A percentile compares a stretch with the other conserved stretches of the same genome.
Evolutionary conservation across 2,329 filamentous ascomycete species (phyloP).

Genomic region (Alternaria alternata): DNA sequence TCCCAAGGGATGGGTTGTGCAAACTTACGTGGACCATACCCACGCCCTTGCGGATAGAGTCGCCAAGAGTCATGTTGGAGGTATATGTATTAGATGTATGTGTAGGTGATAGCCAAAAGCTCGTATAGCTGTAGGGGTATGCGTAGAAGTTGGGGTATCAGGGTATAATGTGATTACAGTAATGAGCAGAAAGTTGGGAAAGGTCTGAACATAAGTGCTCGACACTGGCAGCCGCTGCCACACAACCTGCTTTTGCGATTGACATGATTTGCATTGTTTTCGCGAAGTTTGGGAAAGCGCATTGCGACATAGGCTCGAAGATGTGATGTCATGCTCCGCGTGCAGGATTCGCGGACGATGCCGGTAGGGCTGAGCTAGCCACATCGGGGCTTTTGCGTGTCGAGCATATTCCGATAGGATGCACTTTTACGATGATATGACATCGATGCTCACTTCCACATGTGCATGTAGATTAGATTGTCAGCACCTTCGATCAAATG

Average conservation of each 20-base stretch:
- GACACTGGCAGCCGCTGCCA: conserved; percentile 4
- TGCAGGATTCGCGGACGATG: conserved; percentile 1
- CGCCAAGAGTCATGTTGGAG: conserved; percentile 39
- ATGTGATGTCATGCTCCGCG: conserved; percentile 23
- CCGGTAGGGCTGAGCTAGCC: conserved; percentile 14
- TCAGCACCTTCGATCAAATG: not conserved
- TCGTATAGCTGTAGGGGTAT: conserved; percentile 2
- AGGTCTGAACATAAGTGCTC: conserved; percentile 8
- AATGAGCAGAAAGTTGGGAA: not conserved
- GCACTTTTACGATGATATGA: not conserved
- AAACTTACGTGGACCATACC: conserved; percentile 46
- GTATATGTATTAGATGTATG: not conserved
- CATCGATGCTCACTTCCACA: not conserved
- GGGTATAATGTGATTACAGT: not conserved
- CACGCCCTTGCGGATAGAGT: conserved; percentile 45
- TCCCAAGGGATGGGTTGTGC: not conserved
- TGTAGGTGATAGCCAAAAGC: not conserved
- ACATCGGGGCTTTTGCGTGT: not conserved
- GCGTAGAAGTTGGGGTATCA: conserved; percentile 8
- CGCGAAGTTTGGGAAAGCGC: conserved; percentile 19
- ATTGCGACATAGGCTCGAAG: conserved; percentile 18
- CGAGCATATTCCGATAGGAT: not conserved
- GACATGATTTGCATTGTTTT: conserved; percentile 21
- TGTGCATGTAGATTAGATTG: not conserved
- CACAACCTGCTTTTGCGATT: conserved; percentile 13